A percentile compares a stretch with the other conserved stretches of the same genome.
These are phyloP conservation scores for Sisymbrium altissimum DNA, from an alignment of 345 rosid species.

Conservation along the genomic window DNA sequence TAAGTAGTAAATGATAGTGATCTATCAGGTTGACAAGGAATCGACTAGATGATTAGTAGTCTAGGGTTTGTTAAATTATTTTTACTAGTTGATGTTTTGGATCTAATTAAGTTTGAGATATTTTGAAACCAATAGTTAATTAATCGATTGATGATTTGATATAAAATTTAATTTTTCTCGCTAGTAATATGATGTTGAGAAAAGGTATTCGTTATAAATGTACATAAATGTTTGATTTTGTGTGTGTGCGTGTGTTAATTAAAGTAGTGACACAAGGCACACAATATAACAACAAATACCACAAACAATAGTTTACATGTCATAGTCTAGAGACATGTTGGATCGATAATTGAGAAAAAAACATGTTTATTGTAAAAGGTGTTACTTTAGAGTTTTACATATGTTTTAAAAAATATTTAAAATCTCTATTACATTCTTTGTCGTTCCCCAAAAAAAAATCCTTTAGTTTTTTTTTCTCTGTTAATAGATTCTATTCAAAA, in stretches of 20 bases:
- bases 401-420: background rate
- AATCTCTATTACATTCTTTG: background rate
- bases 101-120: background rate
- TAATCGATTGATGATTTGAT: background rate
- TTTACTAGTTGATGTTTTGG: background rate
- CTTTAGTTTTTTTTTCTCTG: background rate
- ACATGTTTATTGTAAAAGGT: too few relatives aligned
- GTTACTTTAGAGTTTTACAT: background rate
- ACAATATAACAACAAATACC: background rate
- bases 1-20: background rate
- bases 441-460: background rate
- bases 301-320: background rate
- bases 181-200: background rate
- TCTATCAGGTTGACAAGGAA: background rate
- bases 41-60: background rate
- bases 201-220: background rate
- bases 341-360: background rate
- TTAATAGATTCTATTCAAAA: background rate
- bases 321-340: background rate
- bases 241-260: too few relatives aligned
- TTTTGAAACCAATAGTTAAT: background rate
- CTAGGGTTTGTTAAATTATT: background rate
- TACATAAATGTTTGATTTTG: background rate
- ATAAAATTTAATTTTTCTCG: background rate
- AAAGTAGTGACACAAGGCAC: background rate